Base-by-base conservation (phyloP, 2,329 filamentous ascomycete species). In the Diaporthe aspalathi region DNA sequence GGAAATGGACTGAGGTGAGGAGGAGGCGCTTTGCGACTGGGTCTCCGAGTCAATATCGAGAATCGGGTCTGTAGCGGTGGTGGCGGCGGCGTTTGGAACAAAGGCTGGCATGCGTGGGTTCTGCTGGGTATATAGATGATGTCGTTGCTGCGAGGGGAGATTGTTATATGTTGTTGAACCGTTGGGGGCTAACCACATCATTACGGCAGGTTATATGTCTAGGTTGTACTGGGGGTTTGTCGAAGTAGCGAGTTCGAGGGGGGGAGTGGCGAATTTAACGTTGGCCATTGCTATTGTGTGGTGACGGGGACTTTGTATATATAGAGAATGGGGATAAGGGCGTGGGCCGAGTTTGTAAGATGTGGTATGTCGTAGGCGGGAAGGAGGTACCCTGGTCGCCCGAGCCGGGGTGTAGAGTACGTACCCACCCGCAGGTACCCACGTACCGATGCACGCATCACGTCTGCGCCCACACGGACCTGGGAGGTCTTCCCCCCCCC, bases 1-100 rank as follows among this genome's bases (percentile, higher is more conserved):
- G 12, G 74, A 73, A 17, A 76, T 45, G 45, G 77, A 79, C 60
- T 78, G 78, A 11, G 79, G 77, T 17, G 80, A 80, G 14, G 78
- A 79, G 1, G 78, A 75, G 62, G 75, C 45, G 72, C 77, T 79
- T 54, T 72, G 67, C 62, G 71, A 73, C 47, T 72, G 70, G 50
- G 70, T 35, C 56, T 77, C 75, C 38, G 71, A 67, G 72, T 77
- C 75, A 57, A 76, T 65, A 43, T 72, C 70, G 50, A 74, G 72
- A 49, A 75, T 74, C 65, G 75, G 47, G 68, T 75, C 73, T 35
- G 71, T 38, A 7, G 72, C 45, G 66, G 74, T 6, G 60, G 74
- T 6, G 60, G 40, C 11, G 38, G 38, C 43, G 45, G 40, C 14
- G 38, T 40, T 56, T 20, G 49, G 29, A 12, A 57, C 49, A 52